Conservation (phyloP, 495 filamentous ascomycete species). For the Penicillium maclennaniae region DNA sequence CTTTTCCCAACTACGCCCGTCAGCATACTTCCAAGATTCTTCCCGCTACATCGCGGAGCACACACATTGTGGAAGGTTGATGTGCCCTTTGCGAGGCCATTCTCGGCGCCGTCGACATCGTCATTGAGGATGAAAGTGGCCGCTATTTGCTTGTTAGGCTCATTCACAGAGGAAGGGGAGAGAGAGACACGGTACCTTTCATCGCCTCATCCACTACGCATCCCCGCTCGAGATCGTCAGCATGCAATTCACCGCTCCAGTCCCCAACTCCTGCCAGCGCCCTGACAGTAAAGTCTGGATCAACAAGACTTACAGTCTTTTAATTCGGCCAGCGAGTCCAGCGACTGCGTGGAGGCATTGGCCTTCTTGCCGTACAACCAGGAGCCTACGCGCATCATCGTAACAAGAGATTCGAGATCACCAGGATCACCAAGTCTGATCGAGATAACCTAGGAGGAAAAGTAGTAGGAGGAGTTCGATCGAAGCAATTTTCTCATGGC, state of each 20-base stretch:
- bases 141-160: conserved; percentile 26
- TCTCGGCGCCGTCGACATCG: conserved; percentile 84
- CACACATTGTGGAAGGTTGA: conserved; percentile 87
- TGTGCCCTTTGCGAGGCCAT: conserved; percentile 60
- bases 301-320: conserved; percentile 49
- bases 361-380: conserved; percentile 55
- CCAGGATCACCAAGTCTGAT: neutral
- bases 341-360: conserved; percentile 51
- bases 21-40: conserved; percentile 3
- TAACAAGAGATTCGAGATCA: conserved; percentile 7
- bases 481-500: neutral
- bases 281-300: neutral
- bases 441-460: neutral
- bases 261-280: neutral
- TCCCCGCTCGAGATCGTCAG: conserved; percentile 8
- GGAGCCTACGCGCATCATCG: conserved; percentile 47
- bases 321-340: conserved; percentile 56
- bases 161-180: neutral
- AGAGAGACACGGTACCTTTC: conserved; percentile 41
- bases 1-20: conserved; percentile 61
- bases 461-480: neutral
- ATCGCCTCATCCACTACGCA: conserved; percentile 59
- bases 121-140: conserved; percentile 80
- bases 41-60: conserved; percentile 13
- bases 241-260: conserved; percentile 10